Evolutionary conservation across 2,329 filamentous ascomycete species (phyloP), one percentile per base, ranked within the genome.

Genomic region (Capronia coronata): DNA sequence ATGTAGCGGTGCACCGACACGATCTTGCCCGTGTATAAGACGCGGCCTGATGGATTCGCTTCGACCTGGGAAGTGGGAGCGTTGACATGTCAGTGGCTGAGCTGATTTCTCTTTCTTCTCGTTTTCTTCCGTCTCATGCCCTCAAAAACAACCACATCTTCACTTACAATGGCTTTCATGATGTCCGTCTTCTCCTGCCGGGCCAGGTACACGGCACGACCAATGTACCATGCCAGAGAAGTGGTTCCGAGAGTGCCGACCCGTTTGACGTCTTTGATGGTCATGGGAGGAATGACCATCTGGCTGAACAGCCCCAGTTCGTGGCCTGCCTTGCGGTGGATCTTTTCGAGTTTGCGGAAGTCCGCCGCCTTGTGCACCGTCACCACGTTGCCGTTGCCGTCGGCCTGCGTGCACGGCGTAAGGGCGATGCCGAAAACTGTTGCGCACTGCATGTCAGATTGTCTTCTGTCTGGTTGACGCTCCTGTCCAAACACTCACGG

Each of bases 21-120:
- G 54, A 83, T 81, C 65, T 83, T 83, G 18, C 80, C 80, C 46
- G 76, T 74, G 67, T 77, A 83, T 10, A 83, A 58, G 6, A 83
- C 72, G 51, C 70, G 75, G 1, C 76, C 79, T 0, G 74, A 71
- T 3, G 67, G 66, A 0, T 67, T 58, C 0, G 78, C 35, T 9
- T 40, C 30, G 19, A 38, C 40, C 21, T 49, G 77, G 0, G 74
- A 68, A 9, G 83, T 71, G 51, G 83, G 81, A 2, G 69, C 69
- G 63, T 82, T 76, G 1, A 77, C 77, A 64, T 72, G 16, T 75
- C 74, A 1, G 79, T 65, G 4, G 71, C 39, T 29, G 38, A 38
- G 13, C 9, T 23, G 18, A 67, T 60, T 0, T 71, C 68, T 19
- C n/a, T n/a, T n/a, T n/a, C n/a, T n/a, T n/a, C n/a, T n/a, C n/a